Conservation (phyloP, 2,329 filamentous ascomycete species). For the Neopestalotiopsis rosae region DNA sequence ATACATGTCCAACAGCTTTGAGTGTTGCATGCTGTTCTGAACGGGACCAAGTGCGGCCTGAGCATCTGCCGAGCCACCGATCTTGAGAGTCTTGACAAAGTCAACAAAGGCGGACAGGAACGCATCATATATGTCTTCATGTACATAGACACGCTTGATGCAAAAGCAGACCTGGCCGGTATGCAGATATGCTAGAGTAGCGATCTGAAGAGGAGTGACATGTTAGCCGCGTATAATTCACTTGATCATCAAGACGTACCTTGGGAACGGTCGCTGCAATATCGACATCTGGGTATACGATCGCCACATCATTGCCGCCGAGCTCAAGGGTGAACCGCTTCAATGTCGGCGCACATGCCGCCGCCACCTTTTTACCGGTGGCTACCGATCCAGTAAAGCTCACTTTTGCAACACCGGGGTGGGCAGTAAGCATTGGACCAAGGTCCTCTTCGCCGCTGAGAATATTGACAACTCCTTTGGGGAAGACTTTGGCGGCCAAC, state of each 20-base stretch:
- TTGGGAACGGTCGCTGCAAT: neutral
- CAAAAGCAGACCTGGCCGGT: conserved; percentile 6
- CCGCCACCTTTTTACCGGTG: conserved; percentile 63
- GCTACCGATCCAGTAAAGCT: conserved; percentile 56
- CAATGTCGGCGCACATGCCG: conserved; percentile 52
- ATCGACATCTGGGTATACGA: conserved; percentile 57
- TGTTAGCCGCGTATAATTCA: neutral
- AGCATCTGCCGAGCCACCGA: conserved; percentile 18
- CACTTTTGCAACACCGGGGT: neutral
- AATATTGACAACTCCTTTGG: conserved; percentile 48
- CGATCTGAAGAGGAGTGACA: neutral
- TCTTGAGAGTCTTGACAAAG: neutral
- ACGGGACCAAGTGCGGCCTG: conserved; percentile 25
- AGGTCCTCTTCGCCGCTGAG: conserved; percentile 48
- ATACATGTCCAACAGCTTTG: conserved; percentile 30
- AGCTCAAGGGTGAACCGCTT: conserved; percentile 62
- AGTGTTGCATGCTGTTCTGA: conserved; percentile 30
- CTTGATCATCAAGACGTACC: neutral
- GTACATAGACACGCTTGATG: neutral
- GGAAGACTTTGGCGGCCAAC: conserved; percentile 44
- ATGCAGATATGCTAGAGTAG: neutral
- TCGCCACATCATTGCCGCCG: conserved; percentile 59
- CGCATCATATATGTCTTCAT: conserved; percentile 25
- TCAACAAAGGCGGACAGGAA: conserved; percentile 50
- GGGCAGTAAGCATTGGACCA: conserved; percentile 37